These are phyloP conservation scores for Lodderomyces metapsilosis DNA, from an alignment of 1,139 yeast genomes.

Conservation along the genomic window DNA sequence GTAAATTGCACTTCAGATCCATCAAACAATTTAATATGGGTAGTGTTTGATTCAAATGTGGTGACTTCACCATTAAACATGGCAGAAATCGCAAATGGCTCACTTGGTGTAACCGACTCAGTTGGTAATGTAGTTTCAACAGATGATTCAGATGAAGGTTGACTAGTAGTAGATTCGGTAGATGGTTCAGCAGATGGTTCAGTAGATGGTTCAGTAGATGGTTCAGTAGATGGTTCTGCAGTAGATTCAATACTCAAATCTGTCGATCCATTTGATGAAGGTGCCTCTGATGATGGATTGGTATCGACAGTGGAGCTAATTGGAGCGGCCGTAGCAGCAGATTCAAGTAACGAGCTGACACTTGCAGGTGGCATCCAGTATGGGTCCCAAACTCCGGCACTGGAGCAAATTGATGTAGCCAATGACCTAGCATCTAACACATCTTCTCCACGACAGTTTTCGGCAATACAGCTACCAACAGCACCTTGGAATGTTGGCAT, in stretches of 20 bases:
- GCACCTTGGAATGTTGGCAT: conserved; percentile 29
- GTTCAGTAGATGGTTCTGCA: conserved; percentile 7
- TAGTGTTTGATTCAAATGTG: conserved; percentile 4
- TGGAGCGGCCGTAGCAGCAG: conserved; percentile 27
- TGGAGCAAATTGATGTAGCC: conserved; percentile 39
- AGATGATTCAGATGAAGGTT: background rate
- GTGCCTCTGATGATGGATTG: conserved; percentile 5
- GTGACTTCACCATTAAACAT: conserved; percentile 1
- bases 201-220: conserved; percentile 2
- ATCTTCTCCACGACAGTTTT: conserved; percentile 31
- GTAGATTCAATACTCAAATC: conserved; percentile 1
- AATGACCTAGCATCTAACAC: conserved; percentile 36
- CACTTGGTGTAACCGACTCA: conserved; percentile 16
- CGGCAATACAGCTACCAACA: conserved; percentile 32
- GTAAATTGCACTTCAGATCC: conserved; percentile 3
- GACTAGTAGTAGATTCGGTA: background rate
- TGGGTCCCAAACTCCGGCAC: conserved; percentile 42
- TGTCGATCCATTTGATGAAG: background rate
- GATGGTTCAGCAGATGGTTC: background rate
- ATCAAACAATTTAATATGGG: conserved; percentile 7
- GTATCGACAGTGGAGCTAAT: conserved; percentile 9
- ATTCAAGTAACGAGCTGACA: conserved; percentile 28
- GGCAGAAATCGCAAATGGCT: conserved; percentile 25
- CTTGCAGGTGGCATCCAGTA: conserved; percentile 39
- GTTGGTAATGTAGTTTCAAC: background rate